These are phyloP conservation scores for Ustilago trichophora DNA, from an alignment of 1,284 basidiomycete species.

Conservation along the genomic window DNA sequence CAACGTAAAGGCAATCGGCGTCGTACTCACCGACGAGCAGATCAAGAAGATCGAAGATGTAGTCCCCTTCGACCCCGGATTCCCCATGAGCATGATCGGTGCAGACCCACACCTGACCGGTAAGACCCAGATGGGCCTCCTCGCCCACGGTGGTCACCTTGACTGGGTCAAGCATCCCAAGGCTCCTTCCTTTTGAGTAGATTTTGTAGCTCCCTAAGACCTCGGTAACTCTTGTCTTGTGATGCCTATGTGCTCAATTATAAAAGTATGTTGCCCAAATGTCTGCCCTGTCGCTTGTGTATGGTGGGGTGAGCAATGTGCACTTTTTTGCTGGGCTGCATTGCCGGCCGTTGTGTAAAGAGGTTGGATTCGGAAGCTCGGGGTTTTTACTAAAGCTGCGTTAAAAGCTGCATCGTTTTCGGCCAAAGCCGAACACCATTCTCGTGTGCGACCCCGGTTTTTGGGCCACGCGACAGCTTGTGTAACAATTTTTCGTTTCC, in stretches of 20 bases:
- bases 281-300: too few species aligned
- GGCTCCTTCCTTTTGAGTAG: constrained; percentile 37
- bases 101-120: constrained; percentile 34
- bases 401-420: constrained; percentile 4
- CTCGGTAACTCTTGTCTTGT: too few species aligned
- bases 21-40: constrained; percentile 48
- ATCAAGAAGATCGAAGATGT: constrained; percentile 48
- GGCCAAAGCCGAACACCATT: constrained; percentile 16
- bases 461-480: constrained; percentile 5
- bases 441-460: too few species aligned
- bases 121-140: constrained; percentile 14
- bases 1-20: constrained; percentile 45
- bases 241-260: too few species aligned
- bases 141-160: constrained; percentile 38
- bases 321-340: too few species aligned
- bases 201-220: too few species aligned
- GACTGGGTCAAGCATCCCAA: constrained; percentile 46
- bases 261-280: too few species aligned
- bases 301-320: too few species aligned
- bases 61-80: constrained; percentile 55
- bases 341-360: too few species aligned
- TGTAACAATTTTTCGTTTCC: not conserved
- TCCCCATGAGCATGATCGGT: constrained; percentile 49
- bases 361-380: too few species aligned
- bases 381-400: not conserved